Evolutionary conservation across 768 basidiomycete genomes (phyloP), one percentile per base, ranked within the genome.

Genomic region (Paxillus involutus): DNA sequence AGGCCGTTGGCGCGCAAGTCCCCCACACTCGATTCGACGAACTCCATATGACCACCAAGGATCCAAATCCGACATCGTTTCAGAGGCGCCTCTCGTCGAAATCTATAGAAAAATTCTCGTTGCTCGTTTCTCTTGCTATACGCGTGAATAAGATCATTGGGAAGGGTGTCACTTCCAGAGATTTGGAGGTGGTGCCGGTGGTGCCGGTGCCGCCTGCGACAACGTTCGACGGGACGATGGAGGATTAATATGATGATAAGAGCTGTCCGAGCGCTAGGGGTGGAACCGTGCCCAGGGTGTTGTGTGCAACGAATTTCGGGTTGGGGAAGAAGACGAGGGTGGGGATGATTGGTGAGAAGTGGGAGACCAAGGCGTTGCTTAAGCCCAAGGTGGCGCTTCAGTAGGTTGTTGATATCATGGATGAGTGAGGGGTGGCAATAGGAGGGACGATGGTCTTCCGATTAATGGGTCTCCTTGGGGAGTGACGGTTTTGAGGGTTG

Each of bases 121-220:
- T 70, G 12, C 70, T 85, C 35, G 74, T 79, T 35, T 71, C 74
- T 17, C 63, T 74, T 6, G 80, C n/a, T n/a, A n/a, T n/a, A n/a
- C n/a, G n/a, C n/a, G n/a, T n/a, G n/a, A n/a, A n/a, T n/a, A n/a
- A n/a, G 58, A 66, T 70, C 29, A 50, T 71, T 3, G 57, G 65
- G 11, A 63, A 67, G 39, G 69, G 69, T 10, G 59, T 63, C 16
- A 72, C 67, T 1, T 72, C 65, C 0, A 69, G 68, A 1, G 66
- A 70, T 51, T 61, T 71, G 7, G 69, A 72, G 46, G 66, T 71
- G 14, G n/a, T n/a, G n/a, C n/a, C n/a, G n/a, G n/a, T n/a, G n/a
- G 51, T 69, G 46, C 59, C 67, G 0, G 50, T 71, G 9, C 51
- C 44, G 8, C 66, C 71, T 3, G 60, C 47, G 12, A 57, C 66